Conservation (phyloP, 768 basidiomycete species). For the Suillus alpinus region DNA sequence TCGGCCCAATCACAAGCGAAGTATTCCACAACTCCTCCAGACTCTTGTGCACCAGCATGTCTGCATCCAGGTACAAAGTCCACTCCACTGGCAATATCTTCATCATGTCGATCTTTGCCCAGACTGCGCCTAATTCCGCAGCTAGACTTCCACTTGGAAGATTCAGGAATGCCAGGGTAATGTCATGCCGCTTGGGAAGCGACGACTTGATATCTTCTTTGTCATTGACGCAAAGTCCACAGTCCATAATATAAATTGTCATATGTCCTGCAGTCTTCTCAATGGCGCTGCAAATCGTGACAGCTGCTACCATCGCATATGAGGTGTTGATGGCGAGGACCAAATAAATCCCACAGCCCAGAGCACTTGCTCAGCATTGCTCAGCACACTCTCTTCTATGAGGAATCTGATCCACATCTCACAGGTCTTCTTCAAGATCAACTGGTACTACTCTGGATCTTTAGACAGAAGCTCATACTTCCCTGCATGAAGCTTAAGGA, state of each 20-base stretch:
- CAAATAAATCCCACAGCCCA: conserved; percentile 49
- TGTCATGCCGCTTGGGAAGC: conserved; percentile 22
- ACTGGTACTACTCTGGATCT: conserved; percentile 42
- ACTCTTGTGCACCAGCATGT: conserved; percentile 43
- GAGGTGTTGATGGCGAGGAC: conserved; percentile 40
- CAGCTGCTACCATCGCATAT: conserved; percentile 49
- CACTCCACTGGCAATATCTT: conserved; percentile 46
- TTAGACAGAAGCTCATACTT: conserved; percentile 44
- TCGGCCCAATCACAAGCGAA: conserved; percentile 43
- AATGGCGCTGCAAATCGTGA: conserved; percentile 42
- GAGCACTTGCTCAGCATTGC: conserved; percentile 13
- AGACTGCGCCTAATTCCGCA: conserved; percentile 30
- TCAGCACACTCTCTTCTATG: conserved; percentile 8
- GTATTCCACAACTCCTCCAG: conserved; percentile 43
- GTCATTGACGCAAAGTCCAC: conserved; percentile 38
- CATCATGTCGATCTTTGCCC: conserved; percentile 53
- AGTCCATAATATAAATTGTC: conserved; percentile 50
- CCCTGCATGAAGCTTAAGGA: conserved; percentile 47
- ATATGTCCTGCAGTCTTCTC: conserved; percentile 36
- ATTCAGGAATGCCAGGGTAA: conserved; percentile 43
- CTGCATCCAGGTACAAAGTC: conserved; percentile 52
- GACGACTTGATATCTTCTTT: conserved; percentile 31
- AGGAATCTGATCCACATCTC: conserved; percentile 54
- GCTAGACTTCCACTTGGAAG: conserved; percentile 32
- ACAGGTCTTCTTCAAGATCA: conserved; percentile 47